Evolutionary conservation across 768 basidiomycete species (phyloP), one percentile per base, ranked within the genome.

Genomic region (Phaeotremella fagi): DNA sequence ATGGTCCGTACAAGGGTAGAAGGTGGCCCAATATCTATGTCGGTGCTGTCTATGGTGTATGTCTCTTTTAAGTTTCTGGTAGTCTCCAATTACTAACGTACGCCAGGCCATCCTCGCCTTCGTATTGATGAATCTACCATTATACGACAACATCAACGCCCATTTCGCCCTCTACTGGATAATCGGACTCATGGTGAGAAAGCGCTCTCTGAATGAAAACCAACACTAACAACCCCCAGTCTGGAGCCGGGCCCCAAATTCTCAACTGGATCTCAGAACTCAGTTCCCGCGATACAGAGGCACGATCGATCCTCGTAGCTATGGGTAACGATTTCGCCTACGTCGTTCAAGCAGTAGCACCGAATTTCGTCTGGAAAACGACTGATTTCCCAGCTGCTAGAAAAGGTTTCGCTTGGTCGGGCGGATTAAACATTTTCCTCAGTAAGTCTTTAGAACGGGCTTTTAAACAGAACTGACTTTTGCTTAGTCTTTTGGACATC

Each of bases 361-460:
- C 69, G 23, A 68, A 71, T 51, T 68, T 71, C 38, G 61, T 63
- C 4, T 71, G 69, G 69, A 68, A 66, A 37, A 65, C 63, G 3
- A 50, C 43, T 18, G 52, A 63, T 24, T 67, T 64, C 61, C 68
- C 68, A 2, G 46, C 38, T 14, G 68, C 68, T 18, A 36, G 25
- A n/a, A 70, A 64, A 46, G 68, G 68, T 1, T 60, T 48, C 54
- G 64, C 59, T 1, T 66, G 58, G 57, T 41, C 52, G 1, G 24
- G 66, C 14, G 28, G 50, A 4, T 47, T 70, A 24, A 59, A 61
- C 46, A 35, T 51, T 18, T 29, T 60, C 15, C 54, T 70, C 42
- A 64, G 62, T 67, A 44, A 63, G 65, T 64, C 11, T 12, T 16
- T 43, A 18, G 25, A 12, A 7, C 20, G 15, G 11, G 9, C 23